Conservation (phyloP, 1,139 yeast species). For the Candida smagusa region DNA sequence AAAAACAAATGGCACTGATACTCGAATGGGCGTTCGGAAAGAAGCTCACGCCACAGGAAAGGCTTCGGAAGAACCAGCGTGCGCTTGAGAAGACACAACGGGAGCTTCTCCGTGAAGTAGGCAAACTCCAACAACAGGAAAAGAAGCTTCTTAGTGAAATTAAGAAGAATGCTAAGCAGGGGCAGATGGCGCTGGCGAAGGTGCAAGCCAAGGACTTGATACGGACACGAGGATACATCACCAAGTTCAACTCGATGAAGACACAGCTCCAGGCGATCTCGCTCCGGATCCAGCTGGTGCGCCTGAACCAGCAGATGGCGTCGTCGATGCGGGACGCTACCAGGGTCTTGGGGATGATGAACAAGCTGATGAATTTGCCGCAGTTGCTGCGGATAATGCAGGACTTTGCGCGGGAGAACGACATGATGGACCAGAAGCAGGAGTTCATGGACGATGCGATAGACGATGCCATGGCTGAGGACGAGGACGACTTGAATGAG, state of each 20-base stretch:
- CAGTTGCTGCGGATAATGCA: constrained; percentile 85
- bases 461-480: constrained; percentile 90
- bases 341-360: constrained; percentile 78
- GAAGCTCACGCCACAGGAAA: constrained; percentile 89
- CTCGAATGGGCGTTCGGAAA: constrained; percentile 97
- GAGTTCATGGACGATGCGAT: constrained; percentile 98
- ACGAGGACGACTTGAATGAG: constrained; percentile 61
- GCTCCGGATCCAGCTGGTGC: constrained; percentile 81
- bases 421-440: constrained; percentile 96
- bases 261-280: constrained; percentile 95
- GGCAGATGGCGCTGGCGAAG: constrained; percentile 85
- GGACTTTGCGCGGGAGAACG: constrained; percentile 93
- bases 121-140: constrained; percentile 85
- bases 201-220: constrained; percentile 94
- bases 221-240: constrained; percentile 76
- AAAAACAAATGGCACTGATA: constrained; percentile 26
- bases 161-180: constrained; percentile 85
- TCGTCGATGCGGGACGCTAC: constrained; percentile 96
- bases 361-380: constrained; percentile 84
- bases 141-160: constrained; percentile 82
- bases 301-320: constrained; percentile 95
- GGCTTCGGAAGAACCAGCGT: constrained; percentile 90
- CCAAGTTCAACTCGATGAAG: constrained; percentile 89
- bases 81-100: constrained; percentile 92
- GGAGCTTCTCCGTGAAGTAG: constrained; percentile 83